Evolutionary conservation across 2,329 filamentous ascomycete species (phyloP), one percentile per base, ranked within the genome.

Genomic region (Aspergillus transmontanensis): DNA sequence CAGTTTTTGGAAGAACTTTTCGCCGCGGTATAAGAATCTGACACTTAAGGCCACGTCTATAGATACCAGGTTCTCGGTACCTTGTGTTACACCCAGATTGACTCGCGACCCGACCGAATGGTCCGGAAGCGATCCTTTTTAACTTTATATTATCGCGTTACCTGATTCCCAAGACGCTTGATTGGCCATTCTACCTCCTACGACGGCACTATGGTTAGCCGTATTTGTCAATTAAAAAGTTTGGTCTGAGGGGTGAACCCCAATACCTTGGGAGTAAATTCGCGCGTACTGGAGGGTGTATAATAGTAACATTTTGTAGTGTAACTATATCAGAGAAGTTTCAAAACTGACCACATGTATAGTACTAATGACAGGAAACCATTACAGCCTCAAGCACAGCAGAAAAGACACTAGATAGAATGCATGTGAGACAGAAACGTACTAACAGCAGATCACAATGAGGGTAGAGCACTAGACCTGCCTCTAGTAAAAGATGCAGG

Each of bases 31-130:
- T 28, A 30, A 28, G 23, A 50, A 50, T 26, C 46, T 50, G 16
- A 30, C 46, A 28, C 12, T 6, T 30, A 50, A 50, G 23, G 46
- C 46, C 26, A 50, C 46, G 23, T 50, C 46, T 28, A 50, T 34
- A 32, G 39, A 50, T 51, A 32, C 48, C 48, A 51, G 48, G 48
- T 51, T 34, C 48, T 51, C 48, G 48, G 48, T 51, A 51, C 28
- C 46, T 51, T 51, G 19, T 32, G 48, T 51, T 51, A 51, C 28
- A 51, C 48, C 28, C 16, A 19, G 28, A 51, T 32, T n/a, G 28
- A 34, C 28, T 51, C 19, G 9, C 48, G 48, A 51, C 48, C 28
- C 48, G 48, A 51, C 48, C 48, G 48, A n/a, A 32, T 51, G 48
- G 48, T 32, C 48, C 48, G n/a, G 23, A 32, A 34, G 48, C 48